Percentiles rank a stretch among this genome's conserved stretches.
These are phyloP conservation scores for Auricularia sp. DNA, from an alignment of 768 basidiomycete genomes.

Conservation along the genomic window DNA sequence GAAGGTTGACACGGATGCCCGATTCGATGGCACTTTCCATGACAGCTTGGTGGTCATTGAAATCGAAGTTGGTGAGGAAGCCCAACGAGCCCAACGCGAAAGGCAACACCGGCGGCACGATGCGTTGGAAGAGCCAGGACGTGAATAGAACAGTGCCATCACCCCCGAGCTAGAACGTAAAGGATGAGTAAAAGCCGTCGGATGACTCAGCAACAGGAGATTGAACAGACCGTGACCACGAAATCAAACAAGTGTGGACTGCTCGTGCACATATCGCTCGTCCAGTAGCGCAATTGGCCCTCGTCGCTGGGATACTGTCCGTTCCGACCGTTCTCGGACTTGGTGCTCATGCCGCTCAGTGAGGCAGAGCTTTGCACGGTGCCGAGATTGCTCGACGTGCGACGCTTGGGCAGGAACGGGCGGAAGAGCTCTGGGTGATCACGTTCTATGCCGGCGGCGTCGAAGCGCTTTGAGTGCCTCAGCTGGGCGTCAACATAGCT, in stretches of 20 bases:
- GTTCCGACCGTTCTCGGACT: slow-evolving; percentile 32
- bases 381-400: slow-evolving; percentile 49
- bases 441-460: slow-evolving; percentile 76
- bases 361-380: slow-evolving; percentile 29
- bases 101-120: slow-evolving; percentile 96
- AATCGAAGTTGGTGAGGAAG: slow-evolving; percentile 95
- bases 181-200: slow-evolving; percentile 9
- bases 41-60: slow-evolving; percentile 71
- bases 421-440: slow-evolving; percentile 84
- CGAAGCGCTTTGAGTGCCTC: slow-evolving; percentile 80
- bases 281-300: slow-evolving; percentile 96
- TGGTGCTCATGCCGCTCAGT: slow-evolving; percentile 44
- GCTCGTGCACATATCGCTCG: slow-evolving; percentile 85
- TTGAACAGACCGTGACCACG: slow-evolving; percentile 74
- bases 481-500: slow-evolving; percentile 95
- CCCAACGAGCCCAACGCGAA: slow-evolving; percentile 96
- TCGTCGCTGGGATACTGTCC: slow-evolving; percentile 39
- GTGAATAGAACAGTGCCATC: slow-evolving; percentile 98
- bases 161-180: slow-evolving; percentile 67
- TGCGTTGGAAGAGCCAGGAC: slow-evolving; percentile 96
- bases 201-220: not conserved
- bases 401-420: slow-evolving; percentile 57
- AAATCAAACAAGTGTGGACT: slow-evolving; percentile 94
- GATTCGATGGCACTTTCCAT: slow-evolving; percentile 83
- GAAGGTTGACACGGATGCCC: slow-evolving; percentile 92